Base-by-base conservation (phyloP, 23 red algal genomes). In the Chondrus crispus region DNA sequence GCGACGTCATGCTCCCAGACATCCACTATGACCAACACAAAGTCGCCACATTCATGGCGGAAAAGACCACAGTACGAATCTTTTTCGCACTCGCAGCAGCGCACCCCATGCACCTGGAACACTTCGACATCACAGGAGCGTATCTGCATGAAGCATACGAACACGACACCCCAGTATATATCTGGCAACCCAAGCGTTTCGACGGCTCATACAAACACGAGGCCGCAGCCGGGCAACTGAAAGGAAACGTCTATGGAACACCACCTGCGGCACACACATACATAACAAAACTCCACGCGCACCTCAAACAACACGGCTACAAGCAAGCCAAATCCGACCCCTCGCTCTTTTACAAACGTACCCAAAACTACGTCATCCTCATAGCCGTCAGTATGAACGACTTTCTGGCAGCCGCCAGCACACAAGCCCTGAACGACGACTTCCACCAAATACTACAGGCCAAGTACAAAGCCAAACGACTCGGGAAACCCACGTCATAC, bases 71-170 rank as follows among this genome's bases (percentile, higher is more conserved):
- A 12, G 28, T 72, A 12, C 82, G 63, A 12, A 41, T 87, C 2
- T 5, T 87, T 2, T 40, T 87, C 20, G 82, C 64, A 46, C 29
- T 73, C 12, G n/a, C 82, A 43, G 57, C 82, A 3, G n/a, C 54
- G 26, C 29, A 45, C 10, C 11, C 42, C 26, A 18, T 69, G 5
- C 62, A 69, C 3, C 3, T 87, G 2, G 60, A 70, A 46, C 82
- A 87, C 37, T 24, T 87, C 38, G 82, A 87, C 62, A 87, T 87
- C 32, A 72, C 19, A 49, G 26, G 29, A 47, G 82, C 82, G 13
- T 87, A 62, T 20, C 36, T 46, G 8, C 42, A 49, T n/a, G 62
- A 72, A 71, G 33, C 4, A 71, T 73, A 71, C 28, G 3, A 68
- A 8, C 36, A 87, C 7, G 41, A 68, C 29, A 44, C 43, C 18